Percentiles rank a stretch among this genome's conserved stretches.
These are phyloP conservation scores for Erythrophleum ivorense DNA, from an alignment of 331 rosid species.

Conservation along the genomic window DNA sequence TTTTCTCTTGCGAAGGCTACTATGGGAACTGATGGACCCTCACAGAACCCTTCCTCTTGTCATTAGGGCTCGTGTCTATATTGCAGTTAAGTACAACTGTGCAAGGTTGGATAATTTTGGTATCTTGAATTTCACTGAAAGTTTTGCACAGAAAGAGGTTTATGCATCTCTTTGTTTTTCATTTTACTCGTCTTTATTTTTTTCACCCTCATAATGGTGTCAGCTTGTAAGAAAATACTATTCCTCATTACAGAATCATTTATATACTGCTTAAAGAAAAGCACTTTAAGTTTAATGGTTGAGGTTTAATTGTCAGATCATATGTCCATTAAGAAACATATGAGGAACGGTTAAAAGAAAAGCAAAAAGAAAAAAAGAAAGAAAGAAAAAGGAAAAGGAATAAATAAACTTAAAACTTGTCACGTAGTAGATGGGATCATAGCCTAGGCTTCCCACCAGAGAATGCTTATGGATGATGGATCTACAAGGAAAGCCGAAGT, in stretches of 20 bases:
- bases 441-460: neutral
- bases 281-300: no score
- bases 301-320: neutral
- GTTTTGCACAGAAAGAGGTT: neutral
- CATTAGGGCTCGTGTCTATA: constrained; percentile 69
- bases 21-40: constrained; percentile 72
- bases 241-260: neutral
- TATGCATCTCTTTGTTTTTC: neutral
- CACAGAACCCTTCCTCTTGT: constrained; percentile 85
- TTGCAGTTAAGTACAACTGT: constrained; percentile 63
- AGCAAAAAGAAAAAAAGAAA: no score
- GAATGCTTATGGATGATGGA: neutral
- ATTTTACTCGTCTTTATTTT: neutral
- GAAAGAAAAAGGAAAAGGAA: neutral
- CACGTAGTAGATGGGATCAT: neutral
- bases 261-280: neutral
- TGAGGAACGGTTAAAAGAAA: neutral
- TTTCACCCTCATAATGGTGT: neutral
- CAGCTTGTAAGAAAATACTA: neutral
- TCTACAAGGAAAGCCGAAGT: neutral
- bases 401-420: no score
- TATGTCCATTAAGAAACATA: neutral
- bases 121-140: constrained; percentile 12
- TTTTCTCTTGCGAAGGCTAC: constrained; percentile 71
- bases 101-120: neutral